phyloP scores from a whole-genome alignment of 331 rosid genomes.

The Malus hybrid region DNA sequence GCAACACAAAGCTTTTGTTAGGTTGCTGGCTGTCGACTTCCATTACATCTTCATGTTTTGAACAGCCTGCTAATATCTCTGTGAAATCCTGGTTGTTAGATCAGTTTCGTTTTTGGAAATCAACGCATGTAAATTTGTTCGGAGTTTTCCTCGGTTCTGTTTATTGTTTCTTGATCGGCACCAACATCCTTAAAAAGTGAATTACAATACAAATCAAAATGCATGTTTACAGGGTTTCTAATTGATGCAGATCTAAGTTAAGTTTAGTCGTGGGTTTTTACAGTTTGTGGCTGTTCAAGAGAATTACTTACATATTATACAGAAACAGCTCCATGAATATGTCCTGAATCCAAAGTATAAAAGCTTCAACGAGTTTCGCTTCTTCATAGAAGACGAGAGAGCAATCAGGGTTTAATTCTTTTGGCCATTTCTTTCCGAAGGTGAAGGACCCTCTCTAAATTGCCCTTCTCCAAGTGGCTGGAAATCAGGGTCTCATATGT shows the following conservation, averaged over 20 bases:
- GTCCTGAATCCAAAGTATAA: background rate
- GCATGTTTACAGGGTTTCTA: no score
- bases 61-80: background rate
- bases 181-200: background rate
- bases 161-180: background rate
- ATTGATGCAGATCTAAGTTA: no score
- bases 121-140: background rate
- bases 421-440: constrained; percentile 32
- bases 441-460: constrained; percentile 27
- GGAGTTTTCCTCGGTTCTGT: background rate
- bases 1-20: background rate
- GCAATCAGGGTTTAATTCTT: constrained; percentile 7
- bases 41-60: background rate
- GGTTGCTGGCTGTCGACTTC: background rate
- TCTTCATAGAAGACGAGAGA: background rate
- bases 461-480: constrained; percentile 35
- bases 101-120: background rate
- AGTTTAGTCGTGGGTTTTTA: no score
- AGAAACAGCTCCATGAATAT: no score
- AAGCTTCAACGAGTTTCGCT: background rate
- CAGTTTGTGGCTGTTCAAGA: no score
- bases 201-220: background rate
- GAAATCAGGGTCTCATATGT: constrained; percentile 41
- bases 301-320: no score
- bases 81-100: background rate